Percentiles rank a stretch among this genome's conserved stretches.
Conservation (phyloP, 192 early-diverging fungal genomes). For the Backusella australiensis region DNA sequence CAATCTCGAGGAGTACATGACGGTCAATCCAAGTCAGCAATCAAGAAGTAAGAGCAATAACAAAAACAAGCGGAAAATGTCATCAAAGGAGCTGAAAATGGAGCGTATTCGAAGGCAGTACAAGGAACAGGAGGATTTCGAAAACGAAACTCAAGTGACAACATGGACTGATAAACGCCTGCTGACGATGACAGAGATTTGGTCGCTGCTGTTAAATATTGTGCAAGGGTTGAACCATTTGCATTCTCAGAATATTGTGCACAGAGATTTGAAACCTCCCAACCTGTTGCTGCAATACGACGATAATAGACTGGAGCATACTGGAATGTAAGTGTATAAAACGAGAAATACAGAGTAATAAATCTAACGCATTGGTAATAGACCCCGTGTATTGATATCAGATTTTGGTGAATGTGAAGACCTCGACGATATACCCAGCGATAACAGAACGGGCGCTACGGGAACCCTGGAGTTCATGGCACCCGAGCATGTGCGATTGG, state of each 20-base stretch:
- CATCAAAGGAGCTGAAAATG: slow-evolving; percentile 24
- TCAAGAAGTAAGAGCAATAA: neutral
- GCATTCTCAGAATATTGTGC: slow-evolving; percentile 85
- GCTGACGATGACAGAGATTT: slow-evolving; percentile 70
- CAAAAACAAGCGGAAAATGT: neutral
- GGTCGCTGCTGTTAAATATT: slow-evolving; percentile 87
- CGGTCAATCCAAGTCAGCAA: slow-evolving; percentile 25
- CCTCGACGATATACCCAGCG: slow-evolving; percentile 61
- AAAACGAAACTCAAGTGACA: neutral
- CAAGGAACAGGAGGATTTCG: slow-evolving; percentile 16
- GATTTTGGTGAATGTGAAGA: slow-evolving; percentile 99
- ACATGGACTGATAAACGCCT: slow-evolving; percentile 26
- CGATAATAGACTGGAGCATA: slow-evolving; percentile 17
- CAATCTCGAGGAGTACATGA: slow-evolving; percentile 92
- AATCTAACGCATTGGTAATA: slow-evolving; percentile 8
- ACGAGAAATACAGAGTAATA: slow-evolving; percentile 1
- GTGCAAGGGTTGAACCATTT: slow-evolving; percentile 88
- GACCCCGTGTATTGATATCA: slow-evolving; percentile 83
- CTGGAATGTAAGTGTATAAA: neutral
- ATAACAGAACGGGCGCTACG: slow-evolving; percentile 84
- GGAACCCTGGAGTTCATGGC: slow-evolving; percentile 96
- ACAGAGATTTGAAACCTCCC: slow-evolving; percentile 92
- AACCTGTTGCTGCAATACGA: slow-evolving; percentile 85
- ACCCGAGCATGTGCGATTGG: slow-evolving; percentile 61
- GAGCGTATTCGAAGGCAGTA: slow-evolving; percentile 26